Base-by-base conservation (phyloP, 768 basidiomycete genomes). In the Leucogyrophana mollusca region DNA sequence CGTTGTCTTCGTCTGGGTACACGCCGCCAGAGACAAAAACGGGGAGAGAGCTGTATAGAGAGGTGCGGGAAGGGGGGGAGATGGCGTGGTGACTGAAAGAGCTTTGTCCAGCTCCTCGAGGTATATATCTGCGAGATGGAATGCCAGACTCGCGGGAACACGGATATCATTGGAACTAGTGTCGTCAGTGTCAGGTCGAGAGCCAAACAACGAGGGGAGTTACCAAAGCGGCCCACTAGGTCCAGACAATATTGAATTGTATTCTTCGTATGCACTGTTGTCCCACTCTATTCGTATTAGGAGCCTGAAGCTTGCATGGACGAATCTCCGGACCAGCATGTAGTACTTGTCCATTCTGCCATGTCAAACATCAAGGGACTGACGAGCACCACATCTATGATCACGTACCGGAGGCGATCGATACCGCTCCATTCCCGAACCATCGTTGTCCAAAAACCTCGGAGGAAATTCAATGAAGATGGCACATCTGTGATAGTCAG, bases 331-430 rank as follows among this genome's bases (percentile, higher is more conserved):
- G 48, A 97, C 82, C 37, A 99, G 85, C 83, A 97, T 85, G 62
- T 95, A 94, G 65, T 90, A 98, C 65, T 99, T 99, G 76, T 99
- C 95, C 64, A 97, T 83, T 55, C 94, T 96, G 57, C 9, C 21
- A 40, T 46, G 13, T 40, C 22, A 45, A 49, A 27, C 47, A 41
- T 49, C 47, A 45, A 52, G 23, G 52, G 42, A 34, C 35, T 9
- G 46, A 23, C 32, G 11, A 17, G 32, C 17, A 10, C 34, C 14
- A 25, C 20, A 45, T 25, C 2, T 35, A 7, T 30, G 27, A 27
- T 6, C 25, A 64, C 80, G 52, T 52, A 95, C 94, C 95, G 73
- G 56, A 95, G 68, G 35, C 89, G 77, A 62, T 99, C 95, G 25
- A 99, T 87, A 3, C 91, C 89, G 52, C 76, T 84, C 94, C 95